phyloP scores from a whole-genome alignment of 352 stramenopile species.

The Blastocystis sp. region DNA sequence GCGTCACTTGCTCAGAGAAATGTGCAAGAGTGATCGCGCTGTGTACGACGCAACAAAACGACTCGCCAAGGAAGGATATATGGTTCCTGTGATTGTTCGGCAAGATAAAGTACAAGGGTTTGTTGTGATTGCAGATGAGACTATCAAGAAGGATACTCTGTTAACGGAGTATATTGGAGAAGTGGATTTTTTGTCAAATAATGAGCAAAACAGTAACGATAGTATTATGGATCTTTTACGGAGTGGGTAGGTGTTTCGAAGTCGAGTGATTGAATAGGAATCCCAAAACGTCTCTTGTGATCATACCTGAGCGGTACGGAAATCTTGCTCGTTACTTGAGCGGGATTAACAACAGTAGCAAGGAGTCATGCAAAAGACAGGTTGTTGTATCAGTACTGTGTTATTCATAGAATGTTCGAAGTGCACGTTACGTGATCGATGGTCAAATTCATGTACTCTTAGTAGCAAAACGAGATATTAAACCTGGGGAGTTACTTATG shows the following conservation, averaged over 20 bases:
- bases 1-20: conserved; percentile 42
- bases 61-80: not conserved
- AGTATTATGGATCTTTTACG: conserved; percentile 54
- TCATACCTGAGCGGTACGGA: conserved; percentile 50
- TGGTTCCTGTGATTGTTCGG: conserved; percentile 38
- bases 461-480: conserved; percentile 35
- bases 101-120: conserved; percentile 42
- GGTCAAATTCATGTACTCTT: conserved; percentile 18
- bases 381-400: not conserved
- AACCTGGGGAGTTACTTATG: conserved; percentile 13
- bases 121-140: conserved; percentile 42
- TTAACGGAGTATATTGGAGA: conserved; percentile 44
- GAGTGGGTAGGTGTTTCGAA: not conserved
- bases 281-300: conserved; percentile 48
- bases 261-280: not conserved
- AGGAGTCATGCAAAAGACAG: conserved; percentile 57
- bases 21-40: not conserved
- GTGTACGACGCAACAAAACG: conserved; percentile 3
- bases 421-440: conserved; percentile 40
- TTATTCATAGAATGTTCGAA: conserved; percentile 57
- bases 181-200: conserved; percentile 38
- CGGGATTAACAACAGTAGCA: conserved; percentile 41
- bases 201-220: conserved; percentile 58
- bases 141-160: conserved; percentile 42
- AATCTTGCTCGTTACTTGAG: conserved; percentile 60